These are phyloP conservation scores for Dendrobium chrysotoxum DNA, from an alignment of 106 monocot species.

Conservation along the genomic window DNA sequence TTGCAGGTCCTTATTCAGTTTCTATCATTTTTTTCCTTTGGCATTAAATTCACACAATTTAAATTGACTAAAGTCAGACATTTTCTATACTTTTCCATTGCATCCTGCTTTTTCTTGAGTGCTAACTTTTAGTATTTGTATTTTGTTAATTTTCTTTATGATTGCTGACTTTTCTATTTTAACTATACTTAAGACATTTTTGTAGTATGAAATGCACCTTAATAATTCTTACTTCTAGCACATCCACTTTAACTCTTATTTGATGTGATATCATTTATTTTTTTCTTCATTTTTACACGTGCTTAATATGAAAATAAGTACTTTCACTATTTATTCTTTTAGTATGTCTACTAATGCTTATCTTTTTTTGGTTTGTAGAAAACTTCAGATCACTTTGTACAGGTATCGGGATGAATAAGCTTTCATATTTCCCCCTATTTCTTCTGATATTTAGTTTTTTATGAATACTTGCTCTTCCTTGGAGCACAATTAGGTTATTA, in stretches of 20 bases:
- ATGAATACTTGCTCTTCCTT: background rate
- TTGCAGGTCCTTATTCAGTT: background rate
- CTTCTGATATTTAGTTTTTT: background rate
- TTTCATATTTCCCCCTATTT: background rate
- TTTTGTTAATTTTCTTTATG: background rate
- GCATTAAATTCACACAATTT: background rate
- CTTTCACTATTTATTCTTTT: background rate
- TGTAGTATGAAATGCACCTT: background rate
- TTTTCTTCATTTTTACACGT: background rate
- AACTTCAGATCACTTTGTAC: slow-evolving; percentile 93
- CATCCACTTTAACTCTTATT: background rate
- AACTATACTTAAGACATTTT: background rate
- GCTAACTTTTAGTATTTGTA: background rate
- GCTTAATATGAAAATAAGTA: background rate
- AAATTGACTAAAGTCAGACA: background rate
- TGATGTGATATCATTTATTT: background rate
- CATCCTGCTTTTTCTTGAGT: background rate
- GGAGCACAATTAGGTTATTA: background rate
- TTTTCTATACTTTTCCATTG: background rate
- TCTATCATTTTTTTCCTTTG: background rate
- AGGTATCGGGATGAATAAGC: slow-evolving; percentile 30
- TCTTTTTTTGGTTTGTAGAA: slow-evolving; percentile 47
- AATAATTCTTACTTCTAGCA: background rate
- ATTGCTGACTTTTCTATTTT: background rate
- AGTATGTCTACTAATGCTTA: slow-evolving; percentile 8